Evolutionary conservation across 805 yeast genomes (phyloP).

Genomic region (Candida vaughaniae): DNA sequence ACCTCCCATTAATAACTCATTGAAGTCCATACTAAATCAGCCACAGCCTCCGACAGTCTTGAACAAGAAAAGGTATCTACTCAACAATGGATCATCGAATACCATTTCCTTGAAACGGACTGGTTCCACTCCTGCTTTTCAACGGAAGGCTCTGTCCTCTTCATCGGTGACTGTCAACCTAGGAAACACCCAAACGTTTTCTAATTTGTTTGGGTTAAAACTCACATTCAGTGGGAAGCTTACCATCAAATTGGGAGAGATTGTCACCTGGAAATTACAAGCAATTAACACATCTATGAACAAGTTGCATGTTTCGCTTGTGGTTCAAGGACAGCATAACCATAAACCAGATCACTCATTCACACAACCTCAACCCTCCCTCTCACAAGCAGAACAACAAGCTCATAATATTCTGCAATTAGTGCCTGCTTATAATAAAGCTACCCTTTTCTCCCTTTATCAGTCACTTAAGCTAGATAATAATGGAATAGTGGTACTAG

Average conservation of each 20-base stretch:
- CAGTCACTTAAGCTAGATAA: constrained; percentile 38
- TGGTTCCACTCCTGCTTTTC: neutral
- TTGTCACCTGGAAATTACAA: constrained; percentile 62
- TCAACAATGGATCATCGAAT: constrained; percentile 2
- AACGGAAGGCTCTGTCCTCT: constrained; percentile 3
- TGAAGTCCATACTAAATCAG: constrained; percentile 25
- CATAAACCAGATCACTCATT: neutral
- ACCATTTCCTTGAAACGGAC: constrained; percentile 2
- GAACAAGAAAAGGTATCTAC: neutral
- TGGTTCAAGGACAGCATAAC: constrained; percentile 26
- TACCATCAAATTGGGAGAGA: constrained; percentile 57
- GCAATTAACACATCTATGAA: constrained; percentile 60
- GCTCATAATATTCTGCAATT: constrained; percentile 1
- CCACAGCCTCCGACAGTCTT: constrained; percentile 1
- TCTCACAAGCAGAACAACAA: constrained; percentile 2
- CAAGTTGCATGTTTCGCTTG: constrained; percentile 51
- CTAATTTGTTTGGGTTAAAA: constrained; percentile 27
- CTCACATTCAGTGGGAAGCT: constrained; percentile 65
- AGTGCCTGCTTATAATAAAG: constrained; percentile 7
- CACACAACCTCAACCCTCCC: constrained; percentile 1
- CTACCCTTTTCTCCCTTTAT: constrained; percentile 31
- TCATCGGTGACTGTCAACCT: constrained; percentile 39
- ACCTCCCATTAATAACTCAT: constrained; percentile 37
- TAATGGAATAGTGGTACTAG: constrained; percentile 60
- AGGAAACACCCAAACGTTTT: constrained; percentile 20